Evolutionary conservation across 192 early-diverging fungal genomes (phyloP).

Genomic region (Backusella parvicylindrica): DNA sequence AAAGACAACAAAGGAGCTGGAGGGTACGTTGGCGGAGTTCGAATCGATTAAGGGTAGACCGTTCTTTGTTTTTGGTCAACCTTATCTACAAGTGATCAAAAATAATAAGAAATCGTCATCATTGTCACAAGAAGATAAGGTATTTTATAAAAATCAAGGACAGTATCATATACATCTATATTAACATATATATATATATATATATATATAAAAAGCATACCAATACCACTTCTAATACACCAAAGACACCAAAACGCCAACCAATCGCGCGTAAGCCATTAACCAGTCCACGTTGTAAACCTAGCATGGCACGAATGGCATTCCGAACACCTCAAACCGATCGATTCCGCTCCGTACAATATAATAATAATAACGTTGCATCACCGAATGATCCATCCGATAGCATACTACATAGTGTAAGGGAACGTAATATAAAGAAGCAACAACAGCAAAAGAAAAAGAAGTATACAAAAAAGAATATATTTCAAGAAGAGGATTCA

Average conservation of each 20-base stretch:
- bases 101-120: background rate
- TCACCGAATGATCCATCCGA: background rate
- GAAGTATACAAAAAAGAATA: background rate
- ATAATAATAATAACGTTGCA: background rate
- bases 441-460: background rate
- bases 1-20: conserved; percentile 32
- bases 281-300: conserved; percentile 4
- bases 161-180: no score
- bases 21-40: conserved; percentile 36
- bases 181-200: background rate
- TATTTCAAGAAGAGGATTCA: background rate
- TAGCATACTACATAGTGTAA: conserved; percentile 3
- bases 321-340: conserved; percentile 22
- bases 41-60: conserved; percentile 32
- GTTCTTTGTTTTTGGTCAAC: conserved; percentile 44
- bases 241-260: conserved; percentile 18
- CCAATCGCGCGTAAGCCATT: background rate
- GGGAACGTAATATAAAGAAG: conserved; percentile 7
- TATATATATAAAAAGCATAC: background rate
- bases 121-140: background rate
- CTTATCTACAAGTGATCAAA: conserved; percentile 18
- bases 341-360: background rate
- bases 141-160: background rate
- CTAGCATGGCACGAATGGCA: background rate
- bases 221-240: background rate